These are phyloP conservation scores for Dictyostelium capitatum DNA, from an alignment of 78 protist species.

Conservation along the genomic window DNA sequence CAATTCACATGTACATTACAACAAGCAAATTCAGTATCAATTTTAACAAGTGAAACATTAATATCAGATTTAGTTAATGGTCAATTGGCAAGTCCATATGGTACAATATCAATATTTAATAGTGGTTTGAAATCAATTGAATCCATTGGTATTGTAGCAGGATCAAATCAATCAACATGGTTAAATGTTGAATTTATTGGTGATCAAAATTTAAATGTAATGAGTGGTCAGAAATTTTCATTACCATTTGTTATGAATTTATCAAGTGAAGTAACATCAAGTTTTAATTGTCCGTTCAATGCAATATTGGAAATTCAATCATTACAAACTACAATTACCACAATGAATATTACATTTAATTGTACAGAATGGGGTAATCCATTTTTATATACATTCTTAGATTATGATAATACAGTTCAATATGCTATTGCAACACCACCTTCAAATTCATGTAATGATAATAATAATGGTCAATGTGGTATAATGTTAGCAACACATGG, in stretches of 20 bases:
- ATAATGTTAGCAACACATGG: constrained; percentile 68
- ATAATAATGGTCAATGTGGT: neutral
- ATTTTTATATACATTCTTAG: constrained; percentile 51
- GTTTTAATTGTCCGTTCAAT: constrained; percentile 25
- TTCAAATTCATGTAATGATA: neutral
- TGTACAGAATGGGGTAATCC: constrained; percentile 58
- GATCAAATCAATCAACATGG: neutral
- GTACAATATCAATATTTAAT: constrained; percentile 31
- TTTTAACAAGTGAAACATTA: constrained; percentile 9
- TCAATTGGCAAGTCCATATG: constrained; percentile 27
- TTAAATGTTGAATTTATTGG: neutral
- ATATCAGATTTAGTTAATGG: constrained; percentile 40
- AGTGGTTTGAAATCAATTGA: neutral
- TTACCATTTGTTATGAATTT: neutral
- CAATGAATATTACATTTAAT: neutral
- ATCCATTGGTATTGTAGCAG: neutral
- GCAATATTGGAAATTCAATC: neutral
- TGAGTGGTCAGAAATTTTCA: constrained; percentile 52
- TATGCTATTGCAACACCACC: constrained; percentile 78
- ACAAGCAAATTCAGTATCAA: neutral
- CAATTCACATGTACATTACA: neutral
- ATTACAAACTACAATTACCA: neutral
- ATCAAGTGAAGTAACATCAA: neutral
- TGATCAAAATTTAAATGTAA: neutral
- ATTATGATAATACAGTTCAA: constrained; percentile 64